Base-by-base conservation (phyloP, 164 flowering plant genomes). In the Umbellularia californica region DNA sequence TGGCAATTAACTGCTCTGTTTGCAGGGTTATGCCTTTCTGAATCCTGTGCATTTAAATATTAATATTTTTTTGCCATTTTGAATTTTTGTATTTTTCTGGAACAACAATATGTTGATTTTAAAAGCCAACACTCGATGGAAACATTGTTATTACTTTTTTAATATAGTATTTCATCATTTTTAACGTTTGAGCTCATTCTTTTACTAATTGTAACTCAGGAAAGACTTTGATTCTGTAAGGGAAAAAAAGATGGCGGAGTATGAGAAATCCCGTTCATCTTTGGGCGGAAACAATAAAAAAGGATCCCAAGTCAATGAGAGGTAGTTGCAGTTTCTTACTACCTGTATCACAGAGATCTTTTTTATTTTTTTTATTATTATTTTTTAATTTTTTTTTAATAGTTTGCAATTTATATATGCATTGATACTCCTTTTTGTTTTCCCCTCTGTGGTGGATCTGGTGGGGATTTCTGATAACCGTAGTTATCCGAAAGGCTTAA, bases 401-500 rank as follows among this genome's bases (percentile, higher is more conserved):
- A 17, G 14, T 66, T 27, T 66, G 20, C 47, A 11, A 41, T 41
- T 41, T 41, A 9, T 41, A 41, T 41, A 7, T 41, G 10, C 47
- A 41, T 35, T 66, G 69, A 66, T 19, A 5, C 30, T 30, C 33
- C 4, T 30, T 30, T 30, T 28, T 28, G 15, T 35, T 27, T 66
- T 64, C 2, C 12, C 14, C 24, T 2, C 25, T 25, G 19, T 28
- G 14, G 33, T 64, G 67, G 28, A 25, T 64, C 14, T 64, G 14
- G 33, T 14, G 23, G 67, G 67, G 67, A 64, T 24, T 64, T 11
- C 27, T 81, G 69, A 22, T 76, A 62, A 50, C 81, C 7, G 55
- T 87, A 93, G 98, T 77, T 95, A 93, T 74, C 99, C 99, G 17
- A 92, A 90, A 82, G 98, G 97, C 64, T 84, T 95, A 70, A 86